Conservation (phyloP, 306 rosid genomes). For the Quercus wislizeni region DNA sequence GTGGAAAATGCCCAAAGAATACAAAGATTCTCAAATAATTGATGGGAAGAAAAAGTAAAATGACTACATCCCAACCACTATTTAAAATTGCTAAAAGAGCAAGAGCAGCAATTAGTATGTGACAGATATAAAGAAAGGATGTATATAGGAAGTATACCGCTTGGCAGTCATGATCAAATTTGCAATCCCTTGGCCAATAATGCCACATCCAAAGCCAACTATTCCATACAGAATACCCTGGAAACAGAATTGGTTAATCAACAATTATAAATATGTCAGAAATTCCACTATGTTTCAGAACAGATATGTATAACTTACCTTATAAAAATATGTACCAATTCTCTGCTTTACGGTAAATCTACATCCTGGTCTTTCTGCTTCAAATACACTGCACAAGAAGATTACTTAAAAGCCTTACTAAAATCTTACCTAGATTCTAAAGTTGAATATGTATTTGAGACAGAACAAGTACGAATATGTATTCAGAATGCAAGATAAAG, state of each 20-base stretch:
- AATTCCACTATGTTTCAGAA: neutral
- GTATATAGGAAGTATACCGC: constrained; percentile 46
- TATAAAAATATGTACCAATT: constrained; percentile 67
- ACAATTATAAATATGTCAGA: neutral
- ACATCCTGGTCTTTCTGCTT: constrained; percentile 91
- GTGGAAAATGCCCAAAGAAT: neutral
- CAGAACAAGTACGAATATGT: neutral
- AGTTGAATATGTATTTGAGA: neutral
- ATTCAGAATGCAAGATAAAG: neutral
- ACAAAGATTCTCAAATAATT: neutral
- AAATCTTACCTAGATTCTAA: neutral
- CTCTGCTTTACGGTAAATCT: constrained; percentile 68
- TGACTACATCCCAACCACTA: neutral
- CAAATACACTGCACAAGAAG: constrained; percentile 75
- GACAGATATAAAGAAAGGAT: constrained; percentile 9
- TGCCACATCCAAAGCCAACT: constrained; percentile 93
- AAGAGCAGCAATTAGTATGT: neutral
- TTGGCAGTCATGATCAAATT: constrained; percentile 89
- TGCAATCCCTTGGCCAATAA: constrained; percentile 94
- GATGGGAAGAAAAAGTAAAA: neutral
- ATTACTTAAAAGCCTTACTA: neutral
- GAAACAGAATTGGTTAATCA: constrained; percentile 26
- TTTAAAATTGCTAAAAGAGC: neutral
- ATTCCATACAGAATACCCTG: constrained; percentile 87
- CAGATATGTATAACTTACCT: constrained; percentile 43